Evolutionary conservation across 1,284 basidiomycete genomes (phyloP).

Genomic region (Rhodotorula sp.): DNA sequence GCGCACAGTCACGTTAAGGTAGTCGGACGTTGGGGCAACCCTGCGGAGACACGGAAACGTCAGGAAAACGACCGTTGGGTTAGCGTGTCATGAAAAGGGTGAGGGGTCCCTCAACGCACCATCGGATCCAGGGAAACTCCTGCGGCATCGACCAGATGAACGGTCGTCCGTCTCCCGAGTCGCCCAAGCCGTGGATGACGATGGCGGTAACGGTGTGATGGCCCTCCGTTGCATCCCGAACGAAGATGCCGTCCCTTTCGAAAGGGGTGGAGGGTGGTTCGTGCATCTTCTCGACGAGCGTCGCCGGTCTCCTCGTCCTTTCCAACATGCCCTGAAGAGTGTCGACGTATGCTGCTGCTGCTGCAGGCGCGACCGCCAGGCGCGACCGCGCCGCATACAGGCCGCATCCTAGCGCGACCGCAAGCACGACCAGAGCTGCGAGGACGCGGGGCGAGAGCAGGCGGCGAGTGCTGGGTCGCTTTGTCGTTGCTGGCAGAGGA

Average conservation of each 20-base stretch:
- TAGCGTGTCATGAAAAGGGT: neutral
- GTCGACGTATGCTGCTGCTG: too few relatives aligned
- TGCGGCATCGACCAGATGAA: slow-evolving; percentile 7
- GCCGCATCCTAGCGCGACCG: too few relatives aligned
- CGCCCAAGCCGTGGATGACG: slow-evolving; percentile 29
- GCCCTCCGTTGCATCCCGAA: neutral
- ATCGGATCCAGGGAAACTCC: slow-evolving; percentile 25
- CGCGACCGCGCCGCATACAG: too few relatives aligned
- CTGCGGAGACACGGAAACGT: neutral
- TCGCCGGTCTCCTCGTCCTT: too few relatives aligned
- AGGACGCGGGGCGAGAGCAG: too few relatives aligned
- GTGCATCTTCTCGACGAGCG: neutral
- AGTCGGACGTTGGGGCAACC: slow-evolving; percentile 25
- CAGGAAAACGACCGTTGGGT: neutral
- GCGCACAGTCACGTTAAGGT: slow-evolving; percentile 23
- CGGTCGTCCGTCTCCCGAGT: slow-evolving; percentile 5
- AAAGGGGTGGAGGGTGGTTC: neutral
- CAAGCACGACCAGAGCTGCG: too few relatives aligned
- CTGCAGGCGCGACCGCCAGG: too few relatives aligned
- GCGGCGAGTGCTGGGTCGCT: too few relatives aligned
- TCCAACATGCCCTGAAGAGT: too few relatives aligned
- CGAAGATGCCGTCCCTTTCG: neutral
- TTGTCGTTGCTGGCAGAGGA: too few relatives aligned
- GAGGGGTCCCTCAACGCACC: slow-evolving; percentile 6
- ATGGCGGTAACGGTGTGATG: slow-evolving; percentile 31